A percentile compares a stretch with the other conserved stretches of the same genome.
Evolutionary conservation across 352 stramenopile species (phyloP).

Genomic region (Phytophthora vignae): DNA sequence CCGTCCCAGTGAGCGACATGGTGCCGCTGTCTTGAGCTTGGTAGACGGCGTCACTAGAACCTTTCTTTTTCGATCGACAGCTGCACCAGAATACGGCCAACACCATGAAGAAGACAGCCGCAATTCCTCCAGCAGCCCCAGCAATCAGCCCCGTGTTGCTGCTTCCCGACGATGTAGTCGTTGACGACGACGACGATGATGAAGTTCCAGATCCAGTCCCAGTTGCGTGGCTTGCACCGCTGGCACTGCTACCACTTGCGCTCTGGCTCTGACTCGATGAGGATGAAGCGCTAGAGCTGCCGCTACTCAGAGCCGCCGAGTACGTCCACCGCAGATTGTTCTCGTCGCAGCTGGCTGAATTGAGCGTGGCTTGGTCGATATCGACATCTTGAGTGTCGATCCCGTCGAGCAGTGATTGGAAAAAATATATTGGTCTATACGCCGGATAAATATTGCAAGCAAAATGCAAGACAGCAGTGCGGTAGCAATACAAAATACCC

Average conservation of each 20-base stretch:
- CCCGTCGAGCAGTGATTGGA: too few species aligned
- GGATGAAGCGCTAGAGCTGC: not conserved
- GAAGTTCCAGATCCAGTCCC: not conserved
- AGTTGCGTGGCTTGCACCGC: not conserved
- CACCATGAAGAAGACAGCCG: not conserved
- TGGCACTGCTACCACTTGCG: not conserved
- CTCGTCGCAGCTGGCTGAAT: not conserved
- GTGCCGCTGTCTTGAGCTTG: not conserved
- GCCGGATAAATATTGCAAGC: too few species aligned
- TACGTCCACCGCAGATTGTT: constrained; percentile 10
- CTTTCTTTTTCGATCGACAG: not conserved
- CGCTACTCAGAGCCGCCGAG: not conserved
- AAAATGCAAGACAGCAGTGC: too few species aligned
- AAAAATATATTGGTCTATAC: too few species aligned
- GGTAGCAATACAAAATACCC: too few species aligned
- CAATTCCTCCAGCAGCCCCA: not conserved
- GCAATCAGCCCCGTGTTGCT: not conserved
- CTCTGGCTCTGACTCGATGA: not conserved
- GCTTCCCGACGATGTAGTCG: too few species aligned
- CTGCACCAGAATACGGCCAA: not conserved
- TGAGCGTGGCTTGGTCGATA: not conserved
- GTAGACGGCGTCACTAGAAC: not conserved
- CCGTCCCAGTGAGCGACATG: not conserved
- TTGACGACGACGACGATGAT: not conserved
- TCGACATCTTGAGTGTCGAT: constrained; percentile 2